Percentiles rank a stretch among this genome's conserved stretches.
These are phyloP conservation scores for Lentinula raphanica DNA, from an alignment of 768 basidiomycete genomes.

Conservation along the genomic window DNA sequence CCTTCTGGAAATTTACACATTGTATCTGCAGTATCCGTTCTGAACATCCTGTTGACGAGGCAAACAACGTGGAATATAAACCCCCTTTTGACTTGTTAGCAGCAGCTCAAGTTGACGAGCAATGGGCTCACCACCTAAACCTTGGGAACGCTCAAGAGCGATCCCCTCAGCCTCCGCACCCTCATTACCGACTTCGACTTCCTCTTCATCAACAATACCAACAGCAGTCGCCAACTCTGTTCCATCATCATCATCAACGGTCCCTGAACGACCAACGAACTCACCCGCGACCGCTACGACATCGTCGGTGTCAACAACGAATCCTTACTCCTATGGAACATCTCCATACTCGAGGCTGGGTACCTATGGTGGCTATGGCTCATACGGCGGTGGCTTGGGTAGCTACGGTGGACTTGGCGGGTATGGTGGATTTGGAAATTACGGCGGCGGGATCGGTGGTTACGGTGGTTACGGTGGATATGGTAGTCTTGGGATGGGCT, in stretches of 20 bases:
- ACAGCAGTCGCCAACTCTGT: slow-evolving; percentile 11
- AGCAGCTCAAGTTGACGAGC: neutral
- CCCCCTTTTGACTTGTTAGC: too few species aligned
- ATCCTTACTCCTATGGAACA: slow-evolving; percentile 31
- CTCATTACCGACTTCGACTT: slow-evolving; percentile 20
- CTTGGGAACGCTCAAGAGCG: slow-evolving; percentile 70
- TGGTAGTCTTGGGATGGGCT: slow-evolving; percentile 34
- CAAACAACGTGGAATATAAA: slow-evolving; percentile 64
- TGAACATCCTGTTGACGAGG: slow-evolving; percentile 79
- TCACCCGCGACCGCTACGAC: slow-evolving; percentile 36
- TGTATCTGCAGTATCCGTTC: slow-evolving; percentile 57
- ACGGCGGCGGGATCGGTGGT: slow-evolving; percentile 29
- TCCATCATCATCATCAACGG: slow-evolving; percentile 35
- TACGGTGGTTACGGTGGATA: slow-evolving; percentile 30
- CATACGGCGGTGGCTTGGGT: slow-evolving; percentile 15
- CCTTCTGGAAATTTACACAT: neutral
- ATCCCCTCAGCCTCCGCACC: slow-evolving; percentile 26
- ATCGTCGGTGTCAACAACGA: slow-evolving; percentile 34
- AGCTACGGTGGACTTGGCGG: slow-evolving; percentile 40
- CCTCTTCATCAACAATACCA: slow-evolving; percentile 20
- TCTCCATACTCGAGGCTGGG: slow-evolving; percentile 41
- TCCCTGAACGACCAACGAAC: slow-evolving; percentile 62
- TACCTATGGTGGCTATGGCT: slow-evolving; percentile 22
- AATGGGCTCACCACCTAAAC: slow-evolving; percentile 86
- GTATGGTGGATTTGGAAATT: slow-evolving; percentile 37